Evolutionary conservation across 2,329 filamentous ascomycete genomes (phyloP).

Genomic region (Clathrospora elynae): DNA sequence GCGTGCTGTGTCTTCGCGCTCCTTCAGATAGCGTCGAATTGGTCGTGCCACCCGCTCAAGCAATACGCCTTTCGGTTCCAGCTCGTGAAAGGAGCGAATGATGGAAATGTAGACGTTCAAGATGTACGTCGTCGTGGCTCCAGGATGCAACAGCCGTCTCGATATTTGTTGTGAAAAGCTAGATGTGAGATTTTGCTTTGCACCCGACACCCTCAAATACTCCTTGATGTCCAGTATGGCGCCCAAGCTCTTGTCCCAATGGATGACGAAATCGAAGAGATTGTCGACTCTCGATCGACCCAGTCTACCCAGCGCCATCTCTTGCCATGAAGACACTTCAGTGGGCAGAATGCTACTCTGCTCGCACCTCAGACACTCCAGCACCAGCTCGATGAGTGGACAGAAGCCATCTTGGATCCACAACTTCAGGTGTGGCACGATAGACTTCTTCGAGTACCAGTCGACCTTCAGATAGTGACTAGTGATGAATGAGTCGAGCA

Average conservation of each 20-base stretch:
- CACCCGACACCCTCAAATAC: conserved; percentile 69
- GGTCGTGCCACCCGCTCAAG: conserved; percentile 74
- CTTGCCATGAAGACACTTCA: conserved; percentile 70
- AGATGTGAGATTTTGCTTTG: conserved; percentile 71
- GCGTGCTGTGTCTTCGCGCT: conserved; percentile 76
- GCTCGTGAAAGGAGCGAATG: conserved; percentile 74
- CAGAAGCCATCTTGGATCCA: conserved; percentile 74
- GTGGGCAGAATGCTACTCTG: conserved; percentile 33
- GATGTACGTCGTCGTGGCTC: conserved; percentile 75
- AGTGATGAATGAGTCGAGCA: conserved; percentile 67
- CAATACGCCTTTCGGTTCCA: conserved; percentile 78
- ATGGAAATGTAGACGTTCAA: conserved; percentile 78
- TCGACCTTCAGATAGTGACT: conserved; percentile 65
- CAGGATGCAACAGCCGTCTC: conserved; percentile 72
- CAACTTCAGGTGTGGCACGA: conserved; percentile 63
- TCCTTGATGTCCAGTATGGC: conserved; percentile 76
- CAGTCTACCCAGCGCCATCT: conserved; percentile 70
- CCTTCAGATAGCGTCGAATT: conserved; percentile 75
- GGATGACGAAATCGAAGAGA: conserved; percentile 77
- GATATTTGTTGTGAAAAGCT: conserved; percentile 70
- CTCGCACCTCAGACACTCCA: conserved; percentile 49
- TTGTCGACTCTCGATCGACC: conserved; percentile 71
- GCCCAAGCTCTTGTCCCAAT: conserved; percentile 73
- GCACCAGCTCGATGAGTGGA: conserved; percentile 66
- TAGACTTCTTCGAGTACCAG: conserved; percentile 61